Conservation (phyloP, 2,329 filamentous ascomycete species). For the Trichoderma breve region DNA sequence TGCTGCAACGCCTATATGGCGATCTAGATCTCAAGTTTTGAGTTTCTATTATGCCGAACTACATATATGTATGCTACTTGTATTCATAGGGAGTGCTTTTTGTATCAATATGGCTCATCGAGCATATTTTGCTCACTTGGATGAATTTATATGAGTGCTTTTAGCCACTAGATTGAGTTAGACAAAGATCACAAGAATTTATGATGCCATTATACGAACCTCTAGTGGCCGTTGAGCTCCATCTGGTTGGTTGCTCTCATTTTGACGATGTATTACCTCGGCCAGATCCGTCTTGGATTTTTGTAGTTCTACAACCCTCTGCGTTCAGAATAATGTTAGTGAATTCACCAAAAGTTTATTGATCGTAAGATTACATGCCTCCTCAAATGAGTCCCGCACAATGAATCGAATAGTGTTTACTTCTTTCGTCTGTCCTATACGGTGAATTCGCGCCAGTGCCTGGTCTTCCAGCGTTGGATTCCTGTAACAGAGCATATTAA, state of each 20-base stretch:
- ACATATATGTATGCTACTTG: not conserved
- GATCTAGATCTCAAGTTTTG: not conserved
- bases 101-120: not conserved
- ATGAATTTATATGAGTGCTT: not conserved
- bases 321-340: accelerated
- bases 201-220: not conserved
- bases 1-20: not conserved
- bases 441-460: slow-evolving; percentile 40
- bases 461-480: slow-evolving; percentile 46
- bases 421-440: slow-evolving; percentile 35
- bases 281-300: slow-evolving; percentile 22
- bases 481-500: slow-evolving; percentile 26
- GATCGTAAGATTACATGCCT: slow-evolving; percentile 24
- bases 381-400: slow-evolving; percentile 39
- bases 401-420: slow-evolving; percentile 40
- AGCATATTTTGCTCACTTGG: not conserved
- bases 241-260: not conserved
- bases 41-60: not conserved
- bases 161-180: not conserved
- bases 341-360: not conserved
- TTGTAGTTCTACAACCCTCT: slow-evolving; percentile 23
- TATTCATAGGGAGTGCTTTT: not conserved
- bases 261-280: slow-evolving; percentile 1
- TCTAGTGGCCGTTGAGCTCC: not conserved
- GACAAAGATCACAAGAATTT: not conserved